These are phyloP conservation scores for Filosporella fistucella DNA, from an alignment of 495 filamentous ascomycete species.

Conservation along the genomic window DNA sequence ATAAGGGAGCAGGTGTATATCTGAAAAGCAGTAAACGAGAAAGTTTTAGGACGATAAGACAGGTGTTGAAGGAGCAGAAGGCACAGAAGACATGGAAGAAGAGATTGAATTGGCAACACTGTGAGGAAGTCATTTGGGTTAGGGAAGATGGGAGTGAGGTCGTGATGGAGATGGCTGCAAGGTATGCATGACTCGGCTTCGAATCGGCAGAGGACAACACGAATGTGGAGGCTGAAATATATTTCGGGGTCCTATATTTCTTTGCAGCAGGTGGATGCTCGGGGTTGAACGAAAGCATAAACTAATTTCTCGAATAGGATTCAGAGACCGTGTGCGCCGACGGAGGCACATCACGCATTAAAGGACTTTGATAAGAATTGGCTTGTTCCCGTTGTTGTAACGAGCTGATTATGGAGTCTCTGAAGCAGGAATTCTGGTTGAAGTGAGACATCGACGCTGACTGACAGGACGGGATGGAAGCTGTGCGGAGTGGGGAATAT, in stretches of 20 bases:
- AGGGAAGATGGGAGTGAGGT: background rate
- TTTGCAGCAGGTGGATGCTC: no score
- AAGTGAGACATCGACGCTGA: no score
- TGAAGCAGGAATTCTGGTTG: no score
- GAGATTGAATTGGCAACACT: background rate
- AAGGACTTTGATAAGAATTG: background rate
- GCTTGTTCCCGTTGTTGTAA: background rate
- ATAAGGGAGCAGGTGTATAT: background rate
- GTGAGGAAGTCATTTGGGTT: background rate
- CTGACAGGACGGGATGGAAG: no score
- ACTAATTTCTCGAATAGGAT: no score
- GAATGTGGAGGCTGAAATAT: no score
- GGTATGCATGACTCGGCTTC: no score
- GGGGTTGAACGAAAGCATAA: no score
- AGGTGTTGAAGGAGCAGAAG: background rate
- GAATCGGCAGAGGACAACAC: no score
- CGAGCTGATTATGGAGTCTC: no score
- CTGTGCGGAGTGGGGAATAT: no score
- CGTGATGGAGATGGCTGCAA: background rate
- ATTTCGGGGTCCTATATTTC: no score
- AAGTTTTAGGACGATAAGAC: background rate
- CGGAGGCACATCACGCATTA: background rate
- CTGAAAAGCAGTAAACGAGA: background rate
- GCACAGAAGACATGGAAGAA: slow-evolving; percentile 4
- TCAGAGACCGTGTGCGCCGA: background rate